Conservation (phyloP, 2,329 filamentous ascomycete genomes). For the Curvularia hawaiiensis region DNA sequence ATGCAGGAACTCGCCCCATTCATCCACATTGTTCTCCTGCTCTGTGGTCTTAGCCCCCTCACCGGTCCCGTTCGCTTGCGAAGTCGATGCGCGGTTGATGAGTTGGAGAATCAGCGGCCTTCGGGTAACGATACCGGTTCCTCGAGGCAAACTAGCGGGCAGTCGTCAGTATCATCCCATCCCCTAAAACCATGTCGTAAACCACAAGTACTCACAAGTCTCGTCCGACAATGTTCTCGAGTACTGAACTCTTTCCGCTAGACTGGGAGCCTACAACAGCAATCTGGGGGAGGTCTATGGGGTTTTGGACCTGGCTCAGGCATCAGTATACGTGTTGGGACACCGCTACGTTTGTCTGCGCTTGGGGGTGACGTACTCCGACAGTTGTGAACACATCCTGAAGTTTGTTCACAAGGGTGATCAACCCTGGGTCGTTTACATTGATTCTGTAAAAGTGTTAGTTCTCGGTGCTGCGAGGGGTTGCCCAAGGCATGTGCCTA, state of each 20-base stretch:
- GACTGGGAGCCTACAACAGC: slow-evolving; percentile 98
- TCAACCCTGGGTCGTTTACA: slow-evolving; percentile 72
- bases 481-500: slow-evolving; percentile 33
- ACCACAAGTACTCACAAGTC: slow-evolving; percentile 77
- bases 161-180: slow-evolving; percentile 31
- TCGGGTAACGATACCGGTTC: slow-evolving; percentile 95
- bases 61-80: slow-evolving; percentile 70
- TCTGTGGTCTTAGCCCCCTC: slow-evolving; percentile 72
- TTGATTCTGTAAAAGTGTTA: slow-evolving; percentile 62
- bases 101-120: slow-evolving; percentile 96
- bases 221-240: slow-evolving; percentile 98
- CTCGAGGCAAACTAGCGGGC: slow-evolving; percentile 79
- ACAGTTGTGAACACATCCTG: slow-evolving; percentile 99
- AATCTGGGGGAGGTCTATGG: slow-evolving; percentile 98
- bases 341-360: neutral
- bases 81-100: slow-evolving; percentile 76
- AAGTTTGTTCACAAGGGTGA: slow-evolving; percentile 94
- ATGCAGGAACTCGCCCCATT: slow-evolving; percentile 99
- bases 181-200: slow-evolving; percentile 8
- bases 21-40: slow-evolving; percentile 87
- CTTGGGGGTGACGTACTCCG: slow-evolving; percentile 63
- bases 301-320: slow-evolving; percentile 81
- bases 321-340: slow-evolving; percentile 36
- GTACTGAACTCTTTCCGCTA: slow-evolving; percentile 97
- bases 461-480: slow-evolving; percentile 29